Conservation (phyloP, 1,284 basidiomycete species). For the Mixia osmundae region DNA sequence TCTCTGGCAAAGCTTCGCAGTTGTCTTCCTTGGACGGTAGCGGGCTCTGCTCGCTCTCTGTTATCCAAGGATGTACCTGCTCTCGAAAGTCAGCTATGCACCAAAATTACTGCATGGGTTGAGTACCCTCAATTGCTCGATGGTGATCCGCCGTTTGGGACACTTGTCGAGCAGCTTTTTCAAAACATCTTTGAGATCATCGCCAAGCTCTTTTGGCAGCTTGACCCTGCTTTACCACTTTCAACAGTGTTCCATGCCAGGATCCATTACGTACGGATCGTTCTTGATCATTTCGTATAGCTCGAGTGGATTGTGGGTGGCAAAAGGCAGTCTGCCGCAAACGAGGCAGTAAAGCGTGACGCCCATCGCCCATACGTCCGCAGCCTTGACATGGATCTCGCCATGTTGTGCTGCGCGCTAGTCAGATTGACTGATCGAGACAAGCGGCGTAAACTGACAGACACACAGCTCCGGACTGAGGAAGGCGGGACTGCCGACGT, state of each 20-base stretch:
- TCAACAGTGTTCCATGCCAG: too few species aligned
- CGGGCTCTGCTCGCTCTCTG: conserved; percentile 19
- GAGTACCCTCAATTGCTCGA: conserved; percentile 22
- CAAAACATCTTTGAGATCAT: conserved; percentile 21
- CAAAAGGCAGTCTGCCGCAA: conserved; percentile 29
- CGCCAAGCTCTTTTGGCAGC: conserved; percentile 22
- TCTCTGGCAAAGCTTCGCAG: too few species aligned
- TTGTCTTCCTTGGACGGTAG: conserved; percentile 18
- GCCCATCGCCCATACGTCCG: conserved; percentile 31
- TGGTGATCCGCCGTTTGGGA: conserved; percentile 20
- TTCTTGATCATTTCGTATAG: conserved; percentile 28
- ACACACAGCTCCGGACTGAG: conserved; percentile 29
- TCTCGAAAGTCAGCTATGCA: neutral
- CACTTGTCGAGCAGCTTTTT: conserved; percentile 23
- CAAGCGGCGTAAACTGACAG: conserved; percentile 4
- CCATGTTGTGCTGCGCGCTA: conserved; percentile 6
- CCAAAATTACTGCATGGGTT: neutral
- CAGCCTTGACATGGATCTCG: conserved; percentile 26
- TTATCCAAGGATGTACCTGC: conserved; percentile 26
- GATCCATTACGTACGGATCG: conserved; percentile 21
- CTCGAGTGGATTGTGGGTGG: conserved; percentile 26
- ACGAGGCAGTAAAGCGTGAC: conserved; percentile 33
- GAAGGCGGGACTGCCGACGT: conserved; percentile 31
- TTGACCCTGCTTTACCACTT: conserved; percentile 13
- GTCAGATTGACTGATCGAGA: conserved; percentile 9